Conservation (phyloP, 306 rosid species). For the Hippophae rhamnoides region DNA sequence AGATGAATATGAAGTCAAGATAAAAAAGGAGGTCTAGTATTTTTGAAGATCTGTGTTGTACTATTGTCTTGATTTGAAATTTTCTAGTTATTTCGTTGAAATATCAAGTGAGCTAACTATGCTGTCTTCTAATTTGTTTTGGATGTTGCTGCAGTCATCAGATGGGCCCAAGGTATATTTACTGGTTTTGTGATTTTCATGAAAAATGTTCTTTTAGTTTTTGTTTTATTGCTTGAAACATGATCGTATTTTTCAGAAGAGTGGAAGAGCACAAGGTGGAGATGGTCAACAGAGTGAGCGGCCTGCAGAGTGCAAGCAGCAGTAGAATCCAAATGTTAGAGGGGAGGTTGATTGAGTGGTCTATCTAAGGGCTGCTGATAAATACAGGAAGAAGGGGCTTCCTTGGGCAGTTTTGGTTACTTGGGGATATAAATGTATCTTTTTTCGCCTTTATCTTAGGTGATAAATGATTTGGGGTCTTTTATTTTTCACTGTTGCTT, state of each 20-base stretch:
- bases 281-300: slow-evolving; percentile 59
- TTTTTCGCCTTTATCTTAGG: slow-evolving; percentile 12
- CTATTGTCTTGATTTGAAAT: neutral
- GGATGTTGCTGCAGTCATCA: slow-evolving; percentile 33
- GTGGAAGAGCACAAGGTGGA: slow-evolving; percentile 38
- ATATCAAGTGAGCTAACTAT: slow-evolving; percentile 7
- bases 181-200: too few species aligned
- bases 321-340: slow-evolving; percentile 34
- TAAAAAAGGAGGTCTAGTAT: slow-evolving; percentile 52
- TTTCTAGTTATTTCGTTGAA: neutral
- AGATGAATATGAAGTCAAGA: slow-evolving; percentile 47
- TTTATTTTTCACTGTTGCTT: neutral
- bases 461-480: slow-evolving; percentile 17
- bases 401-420: slow-evolving; percentile 36
- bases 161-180: slow-evolving; percentile 40
- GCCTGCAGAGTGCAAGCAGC: slow-evolving; percentile 96
- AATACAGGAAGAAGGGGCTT: slow-evolving; percentile 16
- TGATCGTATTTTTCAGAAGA: slow-evolving; percentile 36
- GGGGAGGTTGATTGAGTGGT: neutral
- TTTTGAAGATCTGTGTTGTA: neutral
- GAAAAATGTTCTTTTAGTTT: neutral
- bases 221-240: too few species aligned
- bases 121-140: slow-evolving; percentile 3
- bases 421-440: slow-evolving; percentile 17
- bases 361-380: slow-evolving; percentile 15